Evolutionary conservation across 2,329 filamentous ascomycete species (phyloP).

Genomic region (Stemphylium beticola): DNA sequence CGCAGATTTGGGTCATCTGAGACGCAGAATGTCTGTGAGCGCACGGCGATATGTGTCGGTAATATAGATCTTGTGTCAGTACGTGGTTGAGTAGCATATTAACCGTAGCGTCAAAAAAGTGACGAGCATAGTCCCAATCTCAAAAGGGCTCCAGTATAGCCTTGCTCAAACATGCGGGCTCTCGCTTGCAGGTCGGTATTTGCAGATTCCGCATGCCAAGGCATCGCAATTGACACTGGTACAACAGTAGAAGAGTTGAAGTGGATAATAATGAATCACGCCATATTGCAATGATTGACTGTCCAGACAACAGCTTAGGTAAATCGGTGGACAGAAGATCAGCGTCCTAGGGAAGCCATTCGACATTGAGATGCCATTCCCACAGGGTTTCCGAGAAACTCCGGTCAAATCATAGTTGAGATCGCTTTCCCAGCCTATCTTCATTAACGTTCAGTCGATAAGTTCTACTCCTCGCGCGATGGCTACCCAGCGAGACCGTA

Average conservation of each 20-base stretch:
- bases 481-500: not conserved
- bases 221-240: not conserved
- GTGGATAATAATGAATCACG: not conserved
- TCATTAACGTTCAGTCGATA: not conserved
- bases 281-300: not conserved
- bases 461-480: not conserved
- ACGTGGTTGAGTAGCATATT: not conserved
- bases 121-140: not conserved
- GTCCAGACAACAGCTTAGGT: not conserved
- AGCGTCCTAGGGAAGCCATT: not conserved
- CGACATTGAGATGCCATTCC: not conserved
- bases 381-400: not conserved
- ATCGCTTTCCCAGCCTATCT: not conserved
- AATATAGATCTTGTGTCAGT: constrained; percentile 20
- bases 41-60: constrained; percentile 22
- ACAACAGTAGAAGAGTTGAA: not conserved
- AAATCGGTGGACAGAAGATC: not conserved
- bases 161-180: not conserved
- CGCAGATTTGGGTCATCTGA: constrained; percentile 22
- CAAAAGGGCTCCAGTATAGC: not conserved
- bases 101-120: not conserved
- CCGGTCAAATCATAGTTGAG: not conserved
- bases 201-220: not conserved
- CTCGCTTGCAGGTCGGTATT: not conserved
- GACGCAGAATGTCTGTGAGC: constrained; percentile 33